phyloP scores from a whole-genome alignment of 2,329 filamentous ascomycete species.

The Penicillium sp. region DNA sequence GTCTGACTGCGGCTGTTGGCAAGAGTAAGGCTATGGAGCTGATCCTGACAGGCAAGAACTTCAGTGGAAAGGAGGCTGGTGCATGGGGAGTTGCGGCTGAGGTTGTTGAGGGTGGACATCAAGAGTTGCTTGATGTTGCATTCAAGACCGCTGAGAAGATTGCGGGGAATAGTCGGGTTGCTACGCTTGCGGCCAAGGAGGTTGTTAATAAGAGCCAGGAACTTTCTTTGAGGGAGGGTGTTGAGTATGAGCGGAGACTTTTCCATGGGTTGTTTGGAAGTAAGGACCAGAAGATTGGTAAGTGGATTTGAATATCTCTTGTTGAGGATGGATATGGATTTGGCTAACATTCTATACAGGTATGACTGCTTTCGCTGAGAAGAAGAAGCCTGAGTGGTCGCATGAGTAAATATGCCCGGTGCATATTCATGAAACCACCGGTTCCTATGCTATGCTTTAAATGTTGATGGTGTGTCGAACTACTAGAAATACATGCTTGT shows the following conservation, averaged over 20 bases:
- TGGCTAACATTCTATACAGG: slow-evolving; percentile 38
- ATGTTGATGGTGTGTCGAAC: background rate
- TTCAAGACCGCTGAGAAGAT: slow-evolving; percentile 86
- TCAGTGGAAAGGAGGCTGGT: slow-evolving; percentile 79
- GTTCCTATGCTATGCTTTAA: background rate
- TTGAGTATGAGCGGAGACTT: slow-evolving; percentile 89
- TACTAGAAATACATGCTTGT: background rate
- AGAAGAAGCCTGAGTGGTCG: slow-evolving; percentile 89
- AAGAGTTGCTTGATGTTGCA: slow-evolving; percentile 78
- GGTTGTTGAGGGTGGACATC: slow-evolving; percentile 71
- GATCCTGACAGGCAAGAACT: slow-evolving; percentile 81
- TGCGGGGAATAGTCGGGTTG: slow-evolving; percentile 81
- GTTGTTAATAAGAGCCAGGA: slow-evolving; percentile 99
- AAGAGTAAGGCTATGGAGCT: slow-evolving; percentile 90
- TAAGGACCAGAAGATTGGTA: slow-evolving; percentile 93
- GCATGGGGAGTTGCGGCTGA: slow-evolving; percentile 88
- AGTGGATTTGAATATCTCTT: slow-evolving; percentile 12
- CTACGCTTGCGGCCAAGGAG: slow-evolving; percentile 88
- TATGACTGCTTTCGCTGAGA: slow-evolving; percentile 92
- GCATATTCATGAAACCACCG: background rate
- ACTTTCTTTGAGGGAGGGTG: slow-evolving; percentile 78
- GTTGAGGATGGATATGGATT: background rate
- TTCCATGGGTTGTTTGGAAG: slow-evolving; percentile 94
- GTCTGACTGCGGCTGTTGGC: slow-evolving; percentile 77
- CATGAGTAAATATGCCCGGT: slow-evolving; percentile 60